A percentile compares a stretch with the other conserved stretches of the same genome.
Conservation (phyloP, 2,329 filamentous ascomycete genomes). For the Ceratocystis alfenasii region DNA sequence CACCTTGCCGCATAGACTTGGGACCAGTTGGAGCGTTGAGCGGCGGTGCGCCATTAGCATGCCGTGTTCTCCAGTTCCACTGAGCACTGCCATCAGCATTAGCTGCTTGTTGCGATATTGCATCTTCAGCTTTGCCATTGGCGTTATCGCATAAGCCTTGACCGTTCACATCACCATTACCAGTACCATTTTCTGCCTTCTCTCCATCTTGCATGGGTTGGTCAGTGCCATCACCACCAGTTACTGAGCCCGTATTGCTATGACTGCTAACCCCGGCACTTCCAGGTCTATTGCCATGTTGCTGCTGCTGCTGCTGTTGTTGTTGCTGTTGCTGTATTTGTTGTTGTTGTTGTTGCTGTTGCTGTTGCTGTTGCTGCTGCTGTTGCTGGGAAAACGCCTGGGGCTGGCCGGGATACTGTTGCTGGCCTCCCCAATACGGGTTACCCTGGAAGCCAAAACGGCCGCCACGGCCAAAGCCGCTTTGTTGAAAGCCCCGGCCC, state of each 20-base stretch:
- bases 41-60: constrained; percentile 30
- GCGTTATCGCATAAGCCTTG: constrained; percentile 10
- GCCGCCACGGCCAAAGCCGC: constrained; percentile 22
- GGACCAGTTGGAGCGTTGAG: constrained; percentile 79
- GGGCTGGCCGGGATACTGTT: constrained; percentile 26
- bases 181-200: background rate
- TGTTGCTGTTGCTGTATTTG: constrained; percentile 23
- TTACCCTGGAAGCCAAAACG: constrained; percentile 26
- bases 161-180: constrained; percentile 11
- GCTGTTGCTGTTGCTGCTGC: constrained; percentile 18
- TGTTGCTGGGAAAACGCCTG: constrained; percentile 27
- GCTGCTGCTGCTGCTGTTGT: constrained; percentile 14
- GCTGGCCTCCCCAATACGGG: constrained; percentile 24
- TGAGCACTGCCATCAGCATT: background rate
- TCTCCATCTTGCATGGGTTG: constrained; percentile 23
- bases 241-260: constrained; percentile 19
- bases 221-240: constrained; percentile 13
- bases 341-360: constrained; percentile 15
- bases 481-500: constrained; percentile 20
- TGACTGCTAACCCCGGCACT: constrained; percentile 2
- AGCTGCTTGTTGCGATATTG: constrained; percentile 3
- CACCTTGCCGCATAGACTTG: constrained; percentile 83
- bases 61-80: constrained; percentile 15
- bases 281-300: constrained; percentile 2
- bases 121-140: constrained; percentile 13